A percentile compares a stretch with the other conserved stretches of the same genome.
Conservation (phyloP, 306 rosid species). For the Malus orientalis region DNA sequence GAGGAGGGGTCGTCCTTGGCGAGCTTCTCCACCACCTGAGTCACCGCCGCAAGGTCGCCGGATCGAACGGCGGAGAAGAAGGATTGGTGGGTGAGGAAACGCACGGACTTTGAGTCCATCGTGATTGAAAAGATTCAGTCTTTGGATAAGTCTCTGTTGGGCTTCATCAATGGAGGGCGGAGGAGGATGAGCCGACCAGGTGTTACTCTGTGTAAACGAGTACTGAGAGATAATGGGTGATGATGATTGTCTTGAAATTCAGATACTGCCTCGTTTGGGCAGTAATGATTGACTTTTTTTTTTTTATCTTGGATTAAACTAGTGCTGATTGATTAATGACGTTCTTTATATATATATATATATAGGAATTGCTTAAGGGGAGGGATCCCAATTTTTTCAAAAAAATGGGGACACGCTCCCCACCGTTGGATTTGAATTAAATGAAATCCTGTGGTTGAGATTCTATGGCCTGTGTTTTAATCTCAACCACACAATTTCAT, state of each 20-base stretch:
- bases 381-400: too few species aligned
- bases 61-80: slow-evolving; percentile 75
- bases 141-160: neutral
- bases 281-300: neutral
- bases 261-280: neutral
- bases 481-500: too few species aligned
- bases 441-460: too few species aligned
- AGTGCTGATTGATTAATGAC: neutral
- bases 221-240: neutral
- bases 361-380: too few species aligned
- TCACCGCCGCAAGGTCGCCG: slow-evolving; percentile 57
- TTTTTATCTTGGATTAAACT: neutral
- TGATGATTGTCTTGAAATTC: neutral
- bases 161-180: neutral
- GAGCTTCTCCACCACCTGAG: slow-evolving; percentile 38
- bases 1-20: slow-evolving; percentile 35
- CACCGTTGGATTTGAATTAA: too few species aligned
- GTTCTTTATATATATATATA: too few species aligned
- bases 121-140: neutral
- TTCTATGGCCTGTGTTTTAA: too few species aligned
- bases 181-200: neutral
- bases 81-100: slow-evolving; percentile 63
- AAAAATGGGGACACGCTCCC: too few species aligned
- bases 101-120: slow-evolving; percentile 67
- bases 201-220: neutral